phyloP scores from a whole-genome alignment of 2,329 filamentous ascomycete genomes.

The Pseudogymnoascus sp. region DNA sequence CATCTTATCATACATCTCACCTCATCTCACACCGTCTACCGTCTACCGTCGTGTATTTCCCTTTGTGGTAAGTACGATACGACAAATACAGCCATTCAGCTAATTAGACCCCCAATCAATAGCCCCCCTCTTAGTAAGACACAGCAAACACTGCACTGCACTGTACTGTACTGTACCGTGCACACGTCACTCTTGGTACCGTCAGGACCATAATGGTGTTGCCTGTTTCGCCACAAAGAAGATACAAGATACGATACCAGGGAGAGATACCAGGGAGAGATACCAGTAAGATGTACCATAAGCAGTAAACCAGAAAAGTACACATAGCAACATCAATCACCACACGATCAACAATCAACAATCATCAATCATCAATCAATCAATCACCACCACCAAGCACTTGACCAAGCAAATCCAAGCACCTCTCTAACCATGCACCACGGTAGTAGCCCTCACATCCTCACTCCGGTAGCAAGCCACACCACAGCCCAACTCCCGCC shows the following conservation, averaged over 20 bases:
- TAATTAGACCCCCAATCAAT: not conserved
- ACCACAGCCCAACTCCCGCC: not conserved
- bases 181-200: not conserved
- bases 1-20: not conserved
- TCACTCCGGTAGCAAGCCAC: not conserved
- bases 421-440: not conserved
- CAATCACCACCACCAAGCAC: too few relatives aligned
- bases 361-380: too few relatives aligned
- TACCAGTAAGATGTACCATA: not conserved
- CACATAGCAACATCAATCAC: too few relatives aligned
- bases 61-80: not conserved
- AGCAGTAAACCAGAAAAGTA: too few relatives aligned
- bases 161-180: too few relatives aligned
- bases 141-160: too few relatives aligned
- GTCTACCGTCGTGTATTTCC: not conserved
- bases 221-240: not conserved
- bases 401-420: not conserved
- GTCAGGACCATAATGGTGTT: not conserved
- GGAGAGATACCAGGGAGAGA: too few relatives aligned
- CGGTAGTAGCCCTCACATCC: not conserved
- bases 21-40: not conserved
- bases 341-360: too few relatives aligned
- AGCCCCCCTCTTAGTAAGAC: not conserved
- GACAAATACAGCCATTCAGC: not conserved
- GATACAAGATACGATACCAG: too few relatives aligned